Evolutionary conservation across 2,329 filamentous ascomycete genomes (phyloP).

Genomic region (Xylaria sp.): DNA sequence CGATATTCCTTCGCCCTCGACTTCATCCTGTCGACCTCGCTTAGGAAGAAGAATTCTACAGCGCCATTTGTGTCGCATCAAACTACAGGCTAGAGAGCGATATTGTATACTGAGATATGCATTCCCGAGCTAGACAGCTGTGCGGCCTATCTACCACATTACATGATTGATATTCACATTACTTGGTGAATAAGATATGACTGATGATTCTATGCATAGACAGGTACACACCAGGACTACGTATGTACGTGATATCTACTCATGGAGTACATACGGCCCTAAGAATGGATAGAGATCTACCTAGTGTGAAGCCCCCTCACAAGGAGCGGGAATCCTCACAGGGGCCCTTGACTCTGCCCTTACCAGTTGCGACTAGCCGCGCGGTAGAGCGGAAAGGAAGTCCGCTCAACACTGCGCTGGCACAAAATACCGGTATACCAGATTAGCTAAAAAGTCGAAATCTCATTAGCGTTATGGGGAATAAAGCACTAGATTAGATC

Average conservation of each 20-base stretch:
- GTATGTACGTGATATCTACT: background rate
- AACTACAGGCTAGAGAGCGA: background rate
- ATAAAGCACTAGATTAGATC: background rate
- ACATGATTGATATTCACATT: too few species aligned
- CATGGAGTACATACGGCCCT: background rate
- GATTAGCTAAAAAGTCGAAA: background rate
- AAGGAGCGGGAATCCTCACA: background rate
- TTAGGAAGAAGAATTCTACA: background rate
- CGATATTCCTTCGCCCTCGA: background rate
- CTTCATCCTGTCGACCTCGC: background rate
- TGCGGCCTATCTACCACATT: background rate
- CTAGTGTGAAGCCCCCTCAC: background rate
- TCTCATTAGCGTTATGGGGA: background rate
- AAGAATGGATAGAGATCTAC: background rate
- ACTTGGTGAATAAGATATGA: too few species aligned
- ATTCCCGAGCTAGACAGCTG: background rate
- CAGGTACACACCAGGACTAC: background rate
- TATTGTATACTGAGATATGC: background rate
- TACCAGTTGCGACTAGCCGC: slow-evolving; percentile 7
- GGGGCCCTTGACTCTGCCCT: background rate
- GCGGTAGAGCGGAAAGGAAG: slow-evolving; percentile 17
- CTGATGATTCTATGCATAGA: background rate
- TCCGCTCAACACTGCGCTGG: slow-evolving; percentile 1
- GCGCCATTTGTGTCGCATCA: background rate
- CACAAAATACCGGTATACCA: background rate